Evolutionary conservation across 306 rosid genomes (phyloP).

Genomic region (Castanea sativa): DNA sequence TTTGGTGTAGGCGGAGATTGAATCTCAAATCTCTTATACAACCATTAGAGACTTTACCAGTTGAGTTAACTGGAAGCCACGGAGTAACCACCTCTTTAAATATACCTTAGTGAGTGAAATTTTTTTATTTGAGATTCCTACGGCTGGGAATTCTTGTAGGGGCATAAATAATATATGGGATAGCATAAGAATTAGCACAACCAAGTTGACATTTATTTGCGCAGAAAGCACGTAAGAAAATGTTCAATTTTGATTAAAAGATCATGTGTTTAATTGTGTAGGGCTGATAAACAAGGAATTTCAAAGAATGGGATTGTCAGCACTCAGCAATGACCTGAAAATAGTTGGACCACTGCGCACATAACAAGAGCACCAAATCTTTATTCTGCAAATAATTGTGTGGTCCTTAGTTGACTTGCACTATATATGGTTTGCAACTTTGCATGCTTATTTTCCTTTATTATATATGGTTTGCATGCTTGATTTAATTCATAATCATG

Average conservation of each 20-base stretch:
- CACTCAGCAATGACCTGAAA: constrained; percentile 29
- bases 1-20: no score
- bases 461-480: neutral
- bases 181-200: neutral
- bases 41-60: no score
- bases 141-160: neutral
- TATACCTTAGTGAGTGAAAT: neutral
- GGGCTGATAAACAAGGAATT: constrained; percentile 29
- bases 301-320: constrained; percentile 37
- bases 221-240: neutral
- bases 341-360: constrained; percentile 51
- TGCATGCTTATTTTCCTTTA: constrained; percentile 12
- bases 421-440: constrained; percentile 21
- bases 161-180: neutral
- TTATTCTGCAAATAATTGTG: constrained; percentile 61
- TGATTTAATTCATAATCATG: neutral
- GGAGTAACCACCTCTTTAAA: neutral
- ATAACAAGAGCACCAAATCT: constrained; percentile 30
- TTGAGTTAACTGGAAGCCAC: no score
- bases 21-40: no score
- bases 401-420: constrained; percentile 59
- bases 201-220: constrained; percentile 5
- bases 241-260: neutral
- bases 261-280: constrained; percentile 4
- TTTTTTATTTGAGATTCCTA: no score